phyloP scores from a whole-genome alignment of 768 basidiomycete species.

The Mycena vitilis region DNA sequence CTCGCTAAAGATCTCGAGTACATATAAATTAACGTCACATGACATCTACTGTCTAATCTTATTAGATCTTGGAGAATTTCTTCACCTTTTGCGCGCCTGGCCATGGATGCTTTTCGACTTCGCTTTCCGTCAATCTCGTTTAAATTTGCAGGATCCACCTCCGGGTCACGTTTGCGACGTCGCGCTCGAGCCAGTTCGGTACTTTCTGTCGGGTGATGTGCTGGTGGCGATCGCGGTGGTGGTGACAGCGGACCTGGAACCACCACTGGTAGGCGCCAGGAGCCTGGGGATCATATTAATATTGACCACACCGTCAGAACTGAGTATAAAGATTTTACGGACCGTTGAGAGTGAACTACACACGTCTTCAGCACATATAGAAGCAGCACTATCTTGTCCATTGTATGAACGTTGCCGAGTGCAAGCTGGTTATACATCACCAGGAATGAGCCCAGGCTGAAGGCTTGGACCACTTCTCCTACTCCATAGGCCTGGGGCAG shows the following conservation, averaged over 20 bases:
- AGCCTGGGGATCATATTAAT: conserved; percentile 30
- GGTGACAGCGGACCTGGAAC: conserved; percentile 19
- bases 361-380: conserved; percentile 16
- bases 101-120: background rate
- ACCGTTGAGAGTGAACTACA: conserved; percentile 19
- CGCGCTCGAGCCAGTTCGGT: too few species aligned
- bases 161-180: too few species aligned
- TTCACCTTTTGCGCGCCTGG: background rate
- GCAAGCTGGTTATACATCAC: conserved; percentile 1
- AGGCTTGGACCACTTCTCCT: too few species aligned
- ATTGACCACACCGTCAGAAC: background rate
- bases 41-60: background rate
- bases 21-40: background rate
- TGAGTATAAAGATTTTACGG: background rate
- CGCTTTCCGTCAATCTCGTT: too few species aligned
- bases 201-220: too few species aligned
- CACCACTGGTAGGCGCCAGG: conserved; percentile 36
- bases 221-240: too few species aligned
- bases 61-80: background rate
- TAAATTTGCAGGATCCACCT: too few species aligned
- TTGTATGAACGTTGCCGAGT: background rate
- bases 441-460: too few species aligned
- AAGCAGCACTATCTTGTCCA: background rate
- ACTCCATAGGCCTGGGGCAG: too few species aligned
- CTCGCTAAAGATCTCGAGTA: background rate